Conservation (phyloP, 176 grass and related monocot species). For the Oryza brachyantha region DNA sequence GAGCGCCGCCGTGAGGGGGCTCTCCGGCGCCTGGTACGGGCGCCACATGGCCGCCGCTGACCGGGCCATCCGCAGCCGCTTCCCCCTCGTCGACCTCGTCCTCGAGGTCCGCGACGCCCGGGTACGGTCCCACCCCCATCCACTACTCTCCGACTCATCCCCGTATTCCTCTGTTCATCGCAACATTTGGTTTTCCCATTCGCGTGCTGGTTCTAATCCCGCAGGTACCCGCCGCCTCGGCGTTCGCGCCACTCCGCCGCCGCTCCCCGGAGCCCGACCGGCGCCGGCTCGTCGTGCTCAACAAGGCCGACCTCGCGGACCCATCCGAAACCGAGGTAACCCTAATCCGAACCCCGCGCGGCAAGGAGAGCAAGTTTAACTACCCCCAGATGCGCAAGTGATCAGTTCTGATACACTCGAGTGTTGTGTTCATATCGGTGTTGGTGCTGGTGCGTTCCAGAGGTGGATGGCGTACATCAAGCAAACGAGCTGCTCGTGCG, state of each 20-base stretch:
- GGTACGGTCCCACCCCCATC: constrained; percentile 6
- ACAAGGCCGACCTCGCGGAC: constrained; percentile 67
- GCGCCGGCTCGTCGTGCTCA: constrained; percentile 49
- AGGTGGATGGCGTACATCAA: constrained; percentile 57
- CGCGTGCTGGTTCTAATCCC: background rate
- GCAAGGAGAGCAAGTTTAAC: background rate
- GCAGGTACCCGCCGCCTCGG: constrained; percentile 55
- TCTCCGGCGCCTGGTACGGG: constrained; percentile 48
- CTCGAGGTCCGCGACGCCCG: constrained; percentile 73
- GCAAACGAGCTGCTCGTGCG: constrained; percentile 34
- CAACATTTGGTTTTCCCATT: no score
- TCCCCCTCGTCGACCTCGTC: constrained; percentile 68
- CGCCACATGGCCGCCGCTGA: constrained; percentile 55
- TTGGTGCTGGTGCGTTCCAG: constrained; percentile 33
- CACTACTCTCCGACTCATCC: background rate
- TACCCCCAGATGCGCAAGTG: background rate
- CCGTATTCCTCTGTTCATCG: background rate
- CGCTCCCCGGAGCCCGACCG: constrained; percentile 22
- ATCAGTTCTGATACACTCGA: background rate
- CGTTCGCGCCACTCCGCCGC: constrained; percentile 34
- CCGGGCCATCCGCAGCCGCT: constrained; percentile 46
- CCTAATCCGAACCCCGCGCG: background rate
- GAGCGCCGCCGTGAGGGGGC: constrained; percentile 33
- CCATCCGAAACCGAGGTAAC: constrained; percentile 51
- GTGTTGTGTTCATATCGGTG: background rate